phyloP scores from a whole-genome alignment of 2,329 filamentous ascomycete species.

The Colletotrichum limetticola region DNA sequence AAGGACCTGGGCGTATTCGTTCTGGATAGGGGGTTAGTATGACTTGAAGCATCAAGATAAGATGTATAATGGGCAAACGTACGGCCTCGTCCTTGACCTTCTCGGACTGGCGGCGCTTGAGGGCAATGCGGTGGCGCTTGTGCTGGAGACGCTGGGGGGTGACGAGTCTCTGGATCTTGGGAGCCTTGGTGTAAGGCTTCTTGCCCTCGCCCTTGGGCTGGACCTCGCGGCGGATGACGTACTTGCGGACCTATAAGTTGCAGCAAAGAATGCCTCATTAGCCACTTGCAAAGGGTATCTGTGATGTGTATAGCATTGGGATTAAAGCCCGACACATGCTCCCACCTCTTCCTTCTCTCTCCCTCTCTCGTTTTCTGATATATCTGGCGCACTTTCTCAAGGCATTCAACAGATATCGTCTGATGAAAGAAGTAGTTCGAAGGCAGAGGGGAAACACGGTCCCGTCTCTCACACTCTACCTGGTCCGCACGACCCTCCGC shows the following conservation, averaged over 20 bases:
- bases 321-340: constrained; percentile 26
- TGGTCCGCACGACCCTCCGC: constrained; percentile 55
- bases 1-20: constrained; percentile 95
- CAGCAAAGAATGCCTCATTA: constrained; percentile 43
- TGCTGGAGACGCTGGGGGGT: constrained; percentile 99
- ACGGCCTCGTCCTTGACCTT: constrained; percentile 99
- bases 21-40: constrained; percentile 66
- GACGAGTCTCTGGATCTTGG: constrained; percentile 99
- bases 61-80: constrained; percentile 56
- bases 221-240: constrained; percentile 99
- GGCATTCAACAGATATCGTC: constrained; percentile 35
- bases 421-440: constrained; percentile 6
- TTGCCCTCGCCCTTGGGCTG: constrained; percentile 98
- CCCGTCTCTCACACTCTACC: constrained; percentile 69
- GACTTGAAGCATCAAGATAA: not conserved
- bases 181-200: constrained; percentile 99
- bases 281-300: constrained; percentile 39
- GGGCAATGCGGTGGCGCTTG: constrained; percentile 97
- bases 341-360: not conserved
- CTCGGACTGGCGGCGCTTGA: constrained; percentile 98
- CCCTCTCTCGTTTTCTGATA: not conserved
- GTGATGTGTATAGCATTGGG: constrained; percentile 11
- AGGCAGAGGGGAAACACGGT: constrained; percentile 33
- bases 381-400: constrained; percentile 27
- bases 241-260: constrained; percentile 87